These are phyloP conservation scores for Micractinium conductrix DNA, from an alignment of 139 green algal species.

Conservation along the genomic window DNA sequence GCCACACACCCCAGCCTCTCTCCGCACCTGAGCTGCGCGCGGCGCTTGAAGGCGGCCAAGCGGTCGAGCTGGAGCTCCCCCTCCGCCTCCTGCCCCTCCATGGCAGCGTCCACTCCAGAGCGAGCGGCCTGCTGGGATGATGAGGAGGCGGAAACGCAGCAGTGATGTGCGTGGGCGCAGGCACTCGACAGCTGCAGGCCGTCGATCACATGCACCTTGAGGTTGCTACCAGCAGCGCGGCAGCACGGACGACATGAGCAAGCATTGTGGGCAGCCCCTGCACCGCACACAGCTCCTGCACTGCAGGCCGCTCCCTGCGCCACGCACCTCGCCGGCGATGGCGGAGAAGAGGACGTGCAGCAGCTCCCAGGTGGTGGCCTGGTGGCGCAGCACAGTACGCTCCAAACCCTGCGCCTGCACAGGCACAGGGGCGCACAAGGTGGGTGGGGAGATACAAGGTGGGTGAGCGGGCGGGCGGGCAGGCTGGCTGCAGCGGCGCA, in stretches of 20 bases:
- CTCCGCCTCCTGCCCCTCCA: constrained; percentile 27
- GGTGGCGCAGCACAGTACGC: constrained; percentile 49
- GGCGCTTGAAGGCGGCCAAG: constrained; percentile 44
- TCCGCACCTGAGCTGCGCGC: constrained; percentile 43
- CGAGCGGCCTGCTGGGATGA: no score
- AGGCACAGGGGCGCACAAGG: background rate
- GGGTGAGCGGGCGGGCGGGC: no score
- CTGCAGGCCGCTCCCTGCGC: background rate
- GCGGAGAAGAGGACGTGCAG: constrained; percentile 64
- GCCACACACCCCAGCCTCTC: background rate
- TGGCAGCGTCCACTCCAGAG: background rate
- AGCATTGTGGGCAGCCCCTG: no score
- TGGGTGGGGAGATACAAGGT: no score
- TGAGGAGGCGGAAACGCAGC: no score
- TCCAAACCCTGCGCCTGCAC: constrained; percentile 17
- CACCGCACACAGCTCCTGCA: no score
- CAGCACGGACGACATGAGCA: no score
- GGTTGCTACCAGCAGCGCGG: no score
- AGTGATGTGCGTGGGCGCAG: no score
- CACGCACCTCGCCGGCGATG: constrained; percentile 38
- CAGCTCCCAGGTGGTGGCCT: constrained; percentile 75
- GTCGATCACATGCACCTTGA: no score
- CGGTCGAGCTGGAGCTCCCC: constrained; percentile 18
- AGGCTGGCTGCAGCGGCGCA: no score
- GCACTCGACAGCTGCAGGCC: no score